Base-by-base conservation (phyloP, 2,329 filamentous ascomycete genomes). In the Zymoseptoria ardabiliae region DNA sequence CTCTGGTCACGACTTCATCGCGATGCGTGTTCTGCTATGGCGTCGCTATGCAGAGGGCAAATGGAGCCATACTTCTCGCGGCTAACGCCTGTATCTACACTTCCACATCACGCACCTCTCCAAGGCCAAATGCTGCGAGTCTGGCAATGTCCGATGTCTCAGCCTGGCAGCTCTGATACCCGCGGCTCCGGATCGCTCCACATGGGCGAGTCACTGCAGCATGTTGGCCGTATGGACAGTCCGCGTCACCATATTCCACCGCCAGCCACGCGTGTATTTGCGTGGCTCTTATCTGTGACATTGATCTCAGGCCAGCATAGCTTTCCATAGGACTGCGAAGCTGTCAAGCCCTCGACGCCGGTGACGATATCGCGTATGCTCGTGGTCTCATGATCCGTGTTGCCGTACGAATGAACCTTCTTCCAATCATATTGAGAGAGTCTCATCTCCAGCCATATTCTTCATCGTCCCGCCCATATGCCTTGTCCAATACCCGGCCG, bases 381-480 rank as follows among this genome's bases (percentile, higher is more conserved):
- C 35, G 11, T 45, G 17, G 13, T 45, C 17, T n/a, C 35, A 7
- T n/a, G 17, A 7, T 45, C 17, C 11, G 13, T 45, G 13, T 45
- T n/a, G 35, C 35, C 35, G 35, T 45, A n/a, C 35, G 17, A 45
- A 45, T 45, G 17, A n/a, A 5, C 35, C 4, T n/a, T 45, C 13
- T n/a, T 17, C 35, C 35, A 45, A n/a, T 45, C 35, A 45, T 45
- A n/a, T 17, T 5, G 13, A 45, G 35, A 45, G 6, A n/a, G 5
- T 45, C 35, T 45, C 17, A 6, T n/a, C 17, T 17, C 17, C 13
- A 13, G 35, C 49, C 49, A 28, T 45, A 9, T 55, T 52, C 28
- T 48, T 73, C 68, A 74, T 57, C 72, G 50, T 17, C 71, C 72
- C 20, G 70, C 71, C 72, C 72, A 74, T 54, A 74, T 70, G 10